Percentiles rank a stretch among this genome's conserved stretches.
These are phyloP conservation scores for Pythium guiyangense DNA, from an alignment of 352 stramenopile species.

Conservation along the genomic window DNA sequence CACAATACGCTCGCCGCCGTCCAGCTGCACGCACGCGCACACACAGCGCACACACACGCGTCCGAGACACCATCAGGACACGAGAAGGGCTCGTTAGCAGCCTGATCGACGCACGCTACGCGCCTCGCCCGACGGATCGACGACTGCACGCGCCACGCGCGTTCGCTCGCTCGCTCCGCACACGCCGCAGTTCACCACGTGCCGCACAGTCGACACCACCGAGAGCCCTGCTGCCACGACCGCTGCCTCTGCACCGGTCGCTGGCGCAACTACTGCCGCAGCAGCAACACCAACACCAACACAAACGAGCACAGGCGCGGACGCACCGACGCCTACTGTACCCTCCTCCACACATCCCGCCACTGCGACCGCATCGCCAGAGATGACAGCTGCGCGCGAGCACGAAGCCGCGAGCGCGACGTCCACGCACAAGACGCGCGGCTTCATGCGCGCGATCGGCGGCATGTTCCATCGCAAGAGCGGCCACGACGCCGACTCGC, in stretches of 20 bases:
- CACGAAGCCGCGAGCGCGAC: constrained; percentile 4
- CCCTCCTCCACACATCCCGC: constrained; percentile 2
- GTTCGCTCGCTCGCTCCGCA: constrained; percentile 1
- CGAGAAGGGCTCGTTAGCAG: no score
- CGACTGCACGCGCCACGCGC: no score
- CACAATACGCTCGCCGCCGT: no score
- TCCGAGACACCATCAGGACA: no score
- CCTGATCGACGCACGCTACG: no score
- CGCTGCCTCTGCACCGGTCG: background rate
- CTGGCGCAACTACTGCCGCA: background rate
- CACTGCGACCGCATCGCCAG: background rate
- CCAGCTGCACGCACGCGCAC: no score
- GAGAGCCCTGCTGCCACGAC: constrained; percentile 3
- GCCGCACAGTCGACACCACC: constrained; percentile 10
- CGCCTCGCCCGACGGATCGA: no score
- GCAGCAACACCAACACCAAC: background rate
- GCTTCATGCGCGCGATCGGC: constrained; percentile 44
- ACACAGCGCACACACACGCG: no score
- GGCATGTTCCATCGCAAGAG: constrained; percentile 39
- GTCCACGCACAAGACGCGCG: constrained; percentile 23
- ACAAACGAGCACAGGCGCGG: background rate
- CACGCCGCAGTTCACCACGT: constrained; percentile 12
- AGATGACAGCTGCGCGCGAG: background rate
- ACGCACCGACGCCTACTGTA: background rate
- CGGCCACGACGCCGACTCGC: constrained; percentile 11